Base-by-base conservation (phyloP, 495 filamentous ascomycete species). In the Penicillium nucicola region DNA sequence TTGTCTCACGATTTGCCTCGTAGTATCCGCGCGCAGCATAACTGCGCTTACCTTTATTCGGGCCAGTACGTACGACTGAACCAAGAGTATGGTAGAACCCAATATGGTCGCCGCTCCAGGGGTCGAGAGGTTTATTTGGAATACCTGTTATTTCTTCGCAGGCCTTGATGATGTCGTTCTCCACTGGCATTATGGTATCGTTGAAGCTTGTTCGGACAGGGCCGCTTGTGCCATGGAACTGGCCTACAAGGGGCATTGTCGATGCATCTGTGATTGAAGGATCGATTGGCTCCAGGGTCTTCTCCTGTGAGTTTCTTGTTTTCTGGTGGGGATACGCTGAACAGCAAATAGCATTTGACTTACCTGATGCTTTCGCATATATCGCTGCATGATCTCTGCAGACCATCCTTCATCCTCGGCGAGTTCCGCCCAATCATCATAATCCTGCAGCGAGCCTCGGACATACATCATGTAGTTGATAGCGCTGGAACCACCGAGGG, bases 401-500 rank as follows among this genome's bases (percentile, higher is more conserved):
- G 69, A 66, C 60, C 70, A 81, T 2, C 14, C 60, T 57, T 67
- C 75, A 71, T 54, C 55, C 14, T 48, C 55, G 11, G 20, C 65
- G 55, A 44, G 55, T 23, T 58, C 66, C 13, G 77, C 78, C 77
- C 81, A 83, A 33, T 68, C 62, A 40, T 79, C 55, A 42, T 77
- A 77, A 15, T 77, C 68, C 15, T 64, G 60, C 12, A 22, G 39
- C 20, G 66, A 67, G 11, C 65, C 63, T 4, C 69, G 62, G 7
- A 61, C 60, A 37, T 64, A 66, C 50, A 64, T 61, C 57, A 65
- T 52, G 31, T 58, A 58, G 38, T 85, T 87, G 50, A 85, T 71
- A 1, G 65, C 77, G 22, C 78, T 82, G 6, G 76, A 79, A 8
- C 83, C 84, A 5, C 84, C 84, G 0, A 85, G 62, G 34, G 74